These are phyloP conservation scores for Centrapalus pauciflorus DNA, from an alignment of 129 eudicot genomes.

Conservation along the genomic window DNA sequence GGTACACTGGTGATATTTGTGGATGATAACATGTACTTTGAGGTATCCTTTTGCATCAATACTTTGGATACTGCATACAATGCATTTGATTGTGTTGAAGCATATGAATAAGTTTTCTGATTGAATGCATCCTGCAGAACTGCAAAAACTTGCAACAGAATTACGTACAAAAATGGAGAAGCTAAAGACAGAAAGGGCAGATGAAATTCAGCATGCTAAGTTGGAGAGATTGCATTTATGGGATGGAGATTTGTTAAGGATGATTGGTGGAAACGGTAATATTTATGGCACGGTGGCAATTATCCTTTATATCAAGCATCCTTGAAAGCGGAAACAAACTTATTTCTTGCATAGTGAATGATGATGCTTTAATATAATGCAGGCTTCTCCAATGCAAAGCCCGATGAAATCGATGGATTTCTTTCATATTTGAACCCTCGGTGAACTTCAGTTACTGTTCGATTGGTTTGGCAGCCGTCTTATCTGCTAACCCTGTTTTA, in stretches of 20 bases:
- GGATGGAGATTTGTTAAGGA: constrained; percentile 30
- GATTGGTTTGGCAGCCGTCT: constrained; percentile 4
- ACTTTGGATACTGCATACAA: constrained; percentile 1
- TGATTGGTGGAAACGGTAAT: constrained; percentile 40
- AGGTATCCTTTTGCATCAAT: background rate
- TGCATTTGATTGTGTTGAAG: too few species aligned
- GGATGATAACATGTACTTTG: background rate
- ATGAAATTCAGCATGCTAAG: constrained; percentile 28
- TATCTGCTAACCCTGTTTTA: background rate
- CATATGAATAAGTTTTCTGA: background rate
- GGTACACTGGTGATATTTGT: background rate
- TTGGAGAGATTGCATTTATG: constrained; percentile 30
- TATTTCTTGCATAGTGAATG: background rate
- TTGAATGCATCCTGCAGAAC: constrained; percentile 37
- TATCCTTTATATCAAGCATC: background rate
- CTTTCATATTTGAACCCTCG: constrained; percentile 23
- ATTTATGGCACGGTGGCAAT: background rate
- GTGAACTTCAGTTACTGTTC: constrained; percentile 5
- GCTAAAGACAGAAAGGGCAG: constrained; percentile 42
- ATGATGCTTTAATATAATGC: constrained; percentile 13
- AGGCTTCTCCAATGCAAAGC: constrained; percentile 36
- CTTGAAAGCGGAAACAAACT: background rate
- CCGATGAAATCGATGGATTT: constrained; percentile 45
- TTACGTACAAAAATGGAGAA: constrained; percentile 42
- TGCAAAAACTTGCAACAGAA: constrained; percentile 49